Base-by-base conservation (phyloP, 2,329 filamentous ascomycete genomes). In the Phyllosticta ampelicida region DNA sequence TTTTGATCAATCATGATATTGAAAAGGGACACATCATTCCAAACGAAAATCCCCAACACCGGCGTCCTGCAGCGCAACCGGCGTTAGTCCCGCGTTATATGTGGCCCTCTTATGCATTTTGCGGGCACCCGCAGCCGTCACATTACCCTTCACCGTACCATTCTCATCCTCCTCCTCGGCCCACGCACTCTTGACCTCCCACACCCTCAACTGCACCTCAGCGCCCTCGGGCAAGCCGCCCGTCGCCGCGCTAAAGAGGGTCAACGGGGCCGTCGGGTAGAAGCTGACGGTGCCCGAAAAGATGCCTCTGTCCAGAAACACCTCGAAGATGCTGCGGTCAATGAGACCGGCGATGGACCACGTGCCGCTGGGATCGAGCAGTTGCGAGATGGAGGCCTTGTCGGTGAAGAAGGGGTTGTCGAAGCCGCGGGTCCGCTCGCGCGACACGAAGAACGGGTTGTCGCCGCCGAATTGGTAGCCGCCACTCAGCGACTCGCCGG, bases 261-360 rank as follows among this genome's bases (percentile, higher is more conserved):
- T 74, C 51, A 79, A 60, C 5, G 72, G 71, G 55, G 71, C 66
- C 2, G 71, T 70, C 0, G 81, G 75, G 65, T 76, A 83, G 63
- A 81, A 81, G 0, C 75, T 72, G 51, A 75, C 72, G 2, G 79
- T 82, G 0, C 69, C 80, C 29, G 71, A 73, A 54, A 76, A 74
- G 56, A 77, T 70, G 0, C 80, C 80, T 1, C 75, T 74, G 58
- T 81, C 77, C 26, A 82, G 59, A 62, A 82, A 83, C 2, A 82
- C 68, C 65, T 84, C 81, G 8, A 81, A 68, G 23, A 84, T 77
- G 11, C 73, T 77, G 5, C 79, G 71, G 64, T 84, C 81, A 4
- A 83, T 71, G 2, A 83, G 71, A 0, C 76, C 77, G 54, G 76
- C 74, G 30, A 83, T 66, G 60, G 64, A 62, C 68, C 73, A 76